These are phyloP conservation scores for Ascochyta koolunga DNA, from an alignment of 2,329 filamentous ascomycete genomes.

Conservation along the genomic window DNA sequence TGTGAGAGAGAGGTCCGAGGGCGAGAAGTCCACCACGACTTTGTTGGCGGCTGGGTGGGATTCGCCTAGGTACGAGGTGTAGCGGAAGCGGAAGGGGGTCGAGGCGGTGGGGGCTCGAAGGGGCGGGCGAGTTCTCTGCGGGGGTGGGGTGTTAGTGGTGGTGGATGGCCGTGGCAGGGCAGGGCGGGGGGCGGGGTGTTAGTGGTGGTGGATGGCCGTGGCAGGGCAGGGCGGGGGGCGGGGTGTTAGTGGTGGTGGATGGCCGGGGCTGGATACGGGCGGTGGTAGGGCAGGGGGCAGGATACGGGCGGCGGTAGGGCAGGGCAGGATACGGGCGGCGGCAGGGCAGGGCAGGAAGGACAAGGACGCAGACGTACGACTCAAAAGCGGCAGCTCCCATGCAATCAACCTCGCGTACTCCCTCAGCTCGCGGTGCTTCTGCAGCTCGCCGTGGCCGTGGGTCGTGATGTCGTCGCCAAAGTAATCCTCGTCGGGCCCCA, in stretches of 20 bases:
- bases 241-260: too few relatives aligned
- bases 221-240: too few relatives aligned
- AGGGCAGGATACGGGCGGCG: too few relatives aligned
- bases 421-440: constrained; percentile 85
- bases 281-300: too few relatives aligned
- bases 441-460: constrained; percentile 83
- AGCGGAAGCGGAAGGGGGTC: constrained; percentile 81
- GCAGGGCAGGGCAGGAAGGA: too few relatives aligned
- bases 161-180: too few relatives aligned
- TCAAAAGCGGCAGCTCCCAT: constrained; percentile 94
- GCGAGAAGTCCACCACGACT: constrained; percentile 89
- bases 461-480: constrained; percentile 84
- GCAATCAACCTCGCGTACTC: constrained; percentile 86
- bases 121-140: constrained; percentile 87
- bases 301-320: too few relatives aligned
- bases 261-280: too few relatives aligned
- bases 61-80: constrained; percentile 96
- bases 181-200: too few relatives aligned
- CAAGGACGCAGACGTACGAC: constrained; percentile 67
- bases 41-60: constrained; percentile 89
- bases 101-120: constrained; percentile 59
- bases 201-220: too few relatives aligned
- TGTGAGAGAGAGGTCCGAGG: constrained; percentile 73
- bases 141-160: too few relatives aligned
- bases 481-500: constrained; percentile 66